Conservation (phyloP, 164 flowering plant species). For the Aristolochia fimbriata region DNA sequence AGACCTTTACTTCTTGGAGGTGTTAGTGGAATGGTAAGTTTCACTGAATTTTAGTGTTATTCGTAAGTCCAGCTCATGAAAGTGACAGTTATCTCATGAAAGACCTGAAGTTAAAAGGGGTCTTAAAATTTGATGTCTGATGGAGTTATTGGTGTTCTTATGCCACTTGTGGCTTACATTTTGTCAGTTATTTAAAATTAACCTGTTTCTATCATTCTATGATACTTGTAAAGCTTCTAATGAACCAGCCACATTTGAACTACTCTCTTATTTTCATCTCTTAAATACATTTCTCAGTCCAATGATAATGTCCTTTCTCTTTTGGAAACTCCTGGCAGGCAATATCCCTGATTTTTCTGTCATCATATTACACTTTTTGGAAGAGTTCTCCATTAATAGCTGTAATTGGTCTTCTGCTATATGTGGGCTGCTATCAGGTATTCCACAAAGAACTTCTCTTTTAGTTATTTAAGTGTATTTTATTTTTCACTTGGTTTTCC, state of each 20-base stretch:
- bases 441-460: not conserved
- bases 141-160: no score
- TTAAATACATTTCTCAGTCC: no score
- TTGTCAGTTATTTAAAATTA: no score
- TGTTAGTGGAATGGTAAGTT: conserved; percentile 84
- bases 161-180: no score
- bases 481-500: not conserved
- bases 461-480: not conserved
- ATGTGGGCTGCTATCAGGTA: conserved; percentile 98
- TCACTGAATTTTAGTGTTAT: not conserved
- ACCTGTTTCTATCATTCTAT: no score
- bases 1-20: conserved; percentile 91
- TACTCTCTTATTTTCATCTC: no score
- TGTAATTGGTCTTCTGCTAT: conserved; percentile 71
- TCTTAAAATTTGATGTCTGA: no score
- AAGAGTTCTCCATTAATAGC: conserved; percentile 55
- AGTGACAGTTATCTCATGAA: not conserved
- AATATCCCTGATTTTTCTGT: conserved; percentile 71
- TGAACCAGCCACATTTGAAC: no score
- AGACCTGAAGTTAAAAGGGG: no score
- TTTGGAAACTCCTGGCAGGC: conserved; percentile 28
- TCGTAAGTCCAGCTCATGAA: not conserved
- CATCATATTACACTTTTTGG: conserved; percentile 77
- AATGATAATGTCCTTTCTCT: no score
- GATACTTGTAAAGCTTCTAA: no score